phyloP scores from a whole-genome alignment of 257 asterid species.

The Verbena officinalis region DNA sequence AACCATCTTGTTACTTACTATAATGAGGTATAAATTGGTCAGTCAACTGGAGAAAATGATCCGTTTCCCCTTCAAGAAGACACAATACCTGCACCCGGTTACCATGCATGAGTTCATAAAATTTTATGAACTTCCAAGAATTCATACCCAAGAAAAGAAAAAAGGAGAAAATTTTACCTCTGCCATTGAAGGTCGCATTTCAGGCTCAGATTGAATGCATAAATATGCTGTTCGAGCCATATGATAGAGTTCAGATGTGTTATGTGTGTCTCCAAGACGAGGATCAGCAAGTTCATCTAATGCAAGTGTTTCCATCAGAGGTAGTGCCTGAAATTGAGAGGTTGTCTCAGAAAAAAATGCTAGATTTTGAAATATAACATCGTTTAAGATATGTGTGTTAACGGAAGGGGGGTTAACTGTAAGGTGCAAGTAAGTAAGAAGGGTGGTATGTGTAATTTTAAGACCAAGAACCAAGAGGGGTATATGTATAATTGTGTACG shows the following conservation, averaged over 20 bases:
- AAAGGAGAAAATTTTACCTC: constrained; percentile 44
- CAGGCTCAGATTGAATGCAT: constrained; percentile 68
- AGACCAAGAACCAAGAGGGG: too few species aligned
- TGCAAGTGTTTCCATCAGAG: constrained; percentile 66
- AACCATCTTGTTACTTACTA: constrained; percentile 30
- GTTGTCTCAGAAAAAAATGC: background rate
- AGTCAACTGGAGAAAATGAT: constrained; percentile 47
- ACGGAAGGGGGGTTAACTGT: too few species aligned
- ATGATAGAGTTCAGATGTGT: constrained; percentile 63
- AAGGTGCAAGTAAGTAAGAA: too few species aligned
- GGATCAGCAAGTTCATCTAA: constrained; percentile 73
- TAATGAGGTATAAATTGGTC: constrained; percentile 65
- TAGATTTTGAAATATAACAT: too few species aligned
- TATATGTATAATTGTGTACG: too few species aligned
- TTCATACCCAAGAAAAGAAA: background rate
- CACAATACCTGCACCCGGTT: constrained; percentile 52
- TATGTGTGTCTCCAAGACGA: constrained; percentile 61
- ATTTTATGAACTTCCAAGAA: background rate
- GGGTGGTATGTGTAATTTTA: too few species aligned
- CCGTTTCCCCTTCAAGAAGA: constrained; percentile 67
- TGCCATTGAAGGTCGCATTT: constrained; percentile 76
- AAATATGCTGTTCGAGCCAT: constrained; percentile 74
- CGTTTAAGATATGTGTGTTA: too few species aligned
- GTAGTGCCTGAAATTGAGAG: constrained; percentile 49
- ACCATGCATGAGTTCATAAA: background rate